Evolutionary conservation across 257 asterid species (phyloP), one percentile per base, ranked within the genome.

Genomic region (Phtheirospermum japonicum): DNA sequence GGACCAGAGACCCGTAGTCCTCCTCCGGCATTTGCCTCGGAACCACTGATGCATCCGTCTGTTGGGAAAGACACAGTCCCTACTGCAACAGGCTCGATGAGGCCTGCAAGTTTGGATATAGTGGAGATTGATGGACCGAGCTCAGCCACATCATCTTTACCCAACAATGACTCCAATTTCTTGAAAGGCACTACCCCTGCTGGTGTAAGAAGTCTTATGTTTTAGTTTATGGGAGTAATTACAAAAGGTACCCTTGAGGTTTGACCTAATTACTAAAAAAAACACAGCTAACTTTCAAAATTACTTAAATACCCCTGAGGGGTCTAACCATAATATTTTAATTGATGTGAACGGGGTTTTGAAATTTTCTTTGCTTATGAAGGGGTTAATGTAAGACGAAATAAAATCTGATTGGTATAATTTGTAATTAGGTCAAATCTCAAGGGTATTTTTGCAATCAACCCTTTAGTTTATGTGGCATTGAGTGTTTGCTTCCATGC

Each of bases 1-100:
- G 86, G 77, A 62, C 49, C 80, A 48, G 98, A 92, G 57, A 48
- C 92, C 40, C 79, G 81, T 67, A 68, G 75, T 75, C 93, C 97
- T 20, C 95, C 96, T 51, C 95, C 88, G 68, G 95, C 96, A 52
- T 88, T 91, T 84, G 76, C 91, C 60, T 77, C 96, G 16, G 90
- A 84, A 61, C 95, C 98, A 13, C 73, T 84, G 63, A 54, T 72
- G 57, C 79, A 76, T 61, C 39, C 76, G n/a, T 60, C 77, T 59
- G 68, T 60, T 58, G 85, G 77, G 54, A 78, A 71, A 46, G 76
- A 76, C 65, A 64, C 82, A 30, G 75, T 65, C 6, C 70, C 81
- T 56, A 9, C n/a, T 19, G 57, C 57, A 8, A 26, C 28, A 10
- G 57, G 57, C 33, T 11, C 14, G 9, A 55, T 71, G 57, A 82